Base-by-base conservation (phyloP, 2,329 filamentous ascomycete genomes). In the Colletotrichum horii region DNA sequence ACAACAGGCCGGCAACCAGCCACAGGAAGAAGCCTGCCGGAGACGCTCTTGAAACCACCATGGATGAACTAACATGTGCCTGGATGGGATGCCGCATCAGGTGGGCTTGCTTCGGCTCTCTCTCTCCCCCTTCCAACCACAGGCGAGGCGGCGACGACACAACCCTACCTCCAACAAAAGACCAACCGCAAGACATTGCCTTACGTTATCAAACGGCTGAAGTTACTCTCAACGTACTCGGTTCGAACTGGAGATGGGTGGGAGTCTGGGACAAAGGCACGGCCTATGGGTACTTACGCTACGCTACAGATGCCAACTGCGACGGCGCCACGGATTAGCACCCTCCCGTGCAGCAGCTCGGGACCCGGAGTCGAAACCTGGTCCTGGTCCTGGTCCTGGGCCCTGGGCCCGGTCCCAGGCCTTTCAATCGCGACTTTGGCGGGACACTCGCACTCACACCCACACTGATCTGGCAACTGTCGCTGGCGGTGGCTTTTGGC, bases 41-140 rank as follows among this genome's bases (percentile, higher is more conserved):
- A 76, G 66, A 76, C 74, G 60, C 48, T 66, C 30, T 70, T 62
- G 71, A 75, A 76, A 76, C 65, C 8, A 61, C 61, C 60, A 26
- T 66, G 58, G 66, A 70, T 43, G 48, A 24, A 66, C 52, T 34
- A 71, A 34, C 38, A 43, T 28, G 32, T 62, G 55, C 56, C 60
- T 38, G 69, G 14, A 60, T 60, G 22, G 48, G 60, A 11, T 55
- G 43, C 43, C n/a, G 43, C 43, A 48, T n/a, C 38, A 48, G 38
- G 38, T n/a, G 38, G 36, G 28, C 30, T 62, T 28, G 43, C 30
- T 6, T 28, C n/a, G 22, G 43, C 36, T 48, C 19, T n/a, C 38
- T 48, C 38, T 14, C 43, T 12, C 43, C 14, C 11, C 15, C 34
- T 28, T 71, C 38, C 56, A 67, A 58, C 65, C 55, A 52, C 43